phyloP scores from a whole-genome alignment of 768 basidiomycete species.

The Suillus placidus region DNA sequence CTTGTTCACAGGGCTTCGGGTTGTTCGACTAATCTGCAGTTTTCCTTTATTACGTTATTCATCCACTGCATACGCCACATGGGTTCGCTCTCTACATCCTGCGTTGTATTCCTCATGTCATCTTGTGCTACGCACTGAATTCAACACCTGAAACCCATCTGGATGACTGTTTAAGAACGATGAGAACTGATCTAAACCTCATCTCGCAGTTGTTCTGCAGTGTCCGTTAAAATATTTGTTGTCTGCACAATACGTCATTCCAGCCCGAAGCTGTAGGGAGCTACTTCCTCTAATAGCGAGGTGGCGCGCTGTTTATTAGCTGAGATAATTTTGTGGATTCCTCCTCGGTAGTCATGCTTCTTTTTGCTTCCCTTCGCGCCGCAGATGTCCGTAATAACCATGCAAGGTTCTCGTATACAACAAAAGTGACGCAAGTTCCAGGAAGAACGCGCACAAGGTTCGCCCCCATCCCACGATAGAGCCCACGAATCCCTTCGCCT shows the following conservation, averaged over 20 bases:
- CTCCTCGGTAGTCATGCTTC: neutral
- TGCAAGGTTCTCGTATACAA: conserved; percentile 93
- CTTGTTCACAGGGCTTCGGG: conserved; percentile 78
- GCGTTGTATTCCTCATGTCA: neutral
- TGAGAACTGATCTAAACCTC: neutral
- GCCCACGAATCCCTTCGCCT: conserved; percentile 80
- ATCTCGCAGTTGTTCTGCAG: neutral
- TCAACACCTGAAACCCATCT: neutral
- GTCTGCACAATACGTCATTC: neutral
- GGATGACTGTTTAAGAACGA: neutral
- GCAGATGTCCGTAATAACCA: conserved; percentile 77
- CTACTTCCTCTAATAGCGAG: neutral
- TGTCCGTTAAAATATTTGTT: neutral
- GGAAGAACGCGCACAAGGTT: conserved; percentile 94
- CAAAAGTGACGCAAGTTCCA: conserved; percentile 97
- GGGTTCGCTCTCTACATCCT: conserved; percentile 2
- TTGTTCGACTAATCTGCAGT: conserved; percentile 78
- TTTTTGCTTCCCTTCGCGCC: conserved; percentile 45
- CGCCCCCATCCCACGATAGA: conserved; percentile 94
- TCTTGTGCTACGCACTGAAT: conserved; percentile 1
- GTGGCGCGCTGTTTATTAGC: neutral
- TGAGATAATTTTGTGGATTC: neutral
- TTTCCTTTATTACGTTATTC: conserved; percentile 30
- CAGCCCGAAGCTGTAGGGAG: neutral
- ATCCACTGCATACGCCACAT: neutral